phyloP scores from a whole-genome alignment of 1,284 basidiomycete species.

The Trametes polyzona region DNA sequence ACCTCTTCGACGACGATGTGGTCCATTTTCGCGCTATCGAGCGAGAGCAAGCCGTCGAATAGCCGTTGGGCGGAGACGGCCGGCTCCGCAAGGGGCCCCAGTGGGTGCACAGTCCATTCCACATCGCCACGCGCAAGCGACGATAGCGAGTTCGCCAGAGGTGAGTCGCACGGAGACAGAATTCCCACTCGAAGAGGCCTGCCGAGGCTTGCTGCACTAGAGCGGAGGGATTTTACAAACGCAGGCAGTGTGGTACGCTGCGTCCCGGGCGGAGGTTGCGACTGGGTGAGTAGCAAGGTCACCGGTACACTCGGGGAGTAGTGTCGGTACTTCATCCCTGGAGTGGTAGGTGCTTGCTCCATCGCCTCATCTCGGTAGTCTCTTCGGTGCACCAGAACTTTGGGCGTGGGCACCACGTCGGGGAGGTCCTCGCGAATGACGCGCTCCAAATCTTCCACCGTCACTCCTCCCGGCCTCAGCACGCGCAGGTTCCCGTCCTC shows the following conservation, averaged over 20 bases:
- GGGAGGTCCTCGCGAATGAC: constrained; percentile 53
- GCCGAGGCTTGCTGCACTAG: constrained; percentile 14
- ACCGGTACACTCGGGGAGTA: constrained; percentile 92
- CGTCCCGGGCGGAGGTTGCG: constrained; percentile 41
- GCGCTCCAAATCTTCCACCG: constrained; percentile 83
- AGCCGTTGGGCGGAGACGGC: constrained; percentile 78
- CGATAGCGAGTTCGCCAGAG: constrained; percentile 46
- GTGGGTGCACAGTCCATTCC: constrained; percentile 56
- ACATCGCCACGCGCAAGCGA: constrained; percentile 39
- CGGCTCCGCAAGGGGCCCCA: constrained; percentile 69
- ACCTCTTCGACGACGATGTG: constrained; percentile 90
- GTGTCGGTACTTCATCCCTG: constrained; percentile 99
- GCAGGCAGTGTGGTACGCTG: constrained; percentile 36
- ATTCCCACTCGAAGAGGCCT: constrained; percentile 62
- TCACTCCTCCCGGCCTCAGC: constrained; percentile 90
- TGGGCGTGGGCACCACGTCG: constrained; percentile 43
- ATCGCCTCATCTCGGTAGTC: constrained; percentile 71
- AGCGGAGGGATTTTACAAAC: constrained; percentile 48
- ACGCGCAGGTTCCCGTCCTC: constrained; percentile 79
- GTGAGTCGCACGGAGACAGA: constrained; percentile 70
- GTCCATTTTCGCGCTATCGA: constrained; percentile 80
- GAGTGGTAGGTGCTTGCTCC: constrained; percentile 87
- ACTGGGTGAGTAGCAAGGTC: constrained; percentile 66
- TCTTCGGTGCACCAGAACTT: constrained; percentile 74
- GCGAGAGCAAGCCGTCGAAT: constrained; percentile 86